A percentile compares a stretch with the other conserved stretches of the same genome.
phyloP scores from a whole-genome alignment of 768 basidiomycete species.

The Tylopilus felleus region DNA sequence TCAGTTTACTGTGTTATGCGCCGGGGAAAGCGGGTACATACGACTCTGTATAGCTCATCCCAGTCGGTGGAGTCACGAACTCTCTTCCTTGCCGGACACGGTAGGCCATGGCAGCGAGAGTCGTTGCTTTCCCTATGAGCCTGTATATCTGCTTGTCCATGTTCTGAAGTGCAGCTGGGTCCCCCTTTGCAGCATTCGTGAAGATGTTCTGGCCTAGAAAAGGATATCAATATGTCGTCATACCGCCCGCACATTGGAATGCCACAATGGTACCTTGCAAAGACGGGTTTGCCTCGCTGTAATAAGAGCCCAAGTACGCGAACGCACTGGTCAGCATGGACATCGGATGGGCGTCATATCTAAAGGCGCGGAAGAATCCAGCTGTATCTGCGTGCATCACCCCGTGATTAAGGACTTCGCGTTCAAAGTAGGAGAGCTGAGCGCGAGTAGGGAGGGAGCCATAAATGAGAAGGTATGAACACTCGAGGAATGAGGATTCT shows the following conservation, averaged over 20 bases:
- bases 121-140: constrained; percentile 84
- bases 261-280: constrained; percentile 53
- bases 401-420: constrained; percentile 77
- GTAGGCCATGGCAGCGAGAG: constrained; percentile 93
- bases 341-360: constrained; percentile 93
- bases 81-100: constrained; percentile 87
- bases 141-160: constrained; percentile 95
- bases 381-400: constrained; percentile 65
- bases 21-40: constrained; percentile 25
- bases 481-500: constrained; percentile 77
- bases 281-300: constrained; percentile 85
- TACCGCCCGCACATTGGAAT: background rate
- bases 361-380: constrained; percentile 68
- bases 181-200: constrained; percentile 65
- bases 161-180: constrained; percentile 59
- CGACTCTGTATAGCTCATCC: constrained; percentile 83
- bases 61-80: constrained; percentile 81
- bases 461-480: constrained; percentile 84
- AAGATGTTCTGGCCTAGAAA: constrained; percentile 69
- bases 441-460: constrained; percentile 66
- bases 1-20: background rate
- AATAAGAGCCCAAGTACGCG: constrained; percentile 85
- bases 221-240: constrained; percentile 2
- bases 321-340: constrained; percentile 85
- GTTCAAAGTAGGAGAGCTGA: constrained; percentile 63